phyloP scores from a whole-genome alignment of 176 grass and related monocot genomes.

The Oryza punctata region DNA sequence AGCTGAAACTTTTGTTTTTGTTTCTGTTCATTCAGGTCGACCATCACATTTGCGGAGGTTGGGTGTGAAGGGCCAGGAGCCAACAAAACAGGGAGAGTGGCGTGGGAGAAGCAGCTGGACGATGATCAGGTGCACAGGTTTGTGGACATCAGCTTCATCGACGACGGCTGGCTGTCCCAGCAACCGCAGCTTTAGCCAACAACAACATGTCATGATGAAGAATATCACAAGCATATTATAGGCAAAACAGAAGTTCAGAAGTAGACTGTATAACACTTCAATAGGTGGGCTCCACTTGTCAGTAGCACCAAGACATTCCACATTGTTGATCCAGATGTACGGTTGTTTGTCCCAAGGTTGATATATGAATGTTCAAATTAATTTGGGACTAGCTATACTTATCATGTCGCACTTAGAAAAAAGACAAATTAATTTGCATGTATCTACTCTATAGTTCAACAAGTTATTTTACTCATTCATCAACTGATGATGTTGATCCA shows the following conservation, averaged over 20 bases:
- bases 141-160: slow-evolving; percentile 44
- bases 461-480: no score
- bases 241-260: neutral
- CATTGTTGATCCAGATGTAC: neutral
- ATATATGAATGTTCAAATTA: neutral
- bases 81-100: neutral
- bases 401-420: no score
- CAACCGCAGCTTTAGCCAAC: slow-evolving; percentile 12
- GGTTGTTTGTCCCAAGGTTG: neutral
- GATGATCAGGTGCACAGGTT: slow-evolving; percentile 31
- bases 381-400: neutral
- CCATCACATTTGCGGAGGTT: slow-evolving; percentile 45
- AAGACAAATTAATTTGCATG: no score
- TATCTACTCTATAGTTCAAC: no score
- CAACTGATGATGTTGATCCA: no score
- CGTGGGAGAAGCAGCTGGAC: slow-evolving; percentile 52
- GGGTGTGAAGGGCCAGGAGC: slow-evolving; percentile 47
- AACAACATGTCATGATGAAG: neutral
- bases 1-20: neutral
- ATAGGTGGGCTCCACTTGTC: no score
- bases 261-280: no score
- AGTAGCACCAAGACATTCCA: neutral
- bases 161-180: slow-evolving; percentile 50
- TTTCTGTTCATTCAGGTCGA: slow-evolving; percentile 27
- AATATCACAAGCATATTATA: neutral